A percentile compares a stretch with the other conserved stretches of the same genome.
These are phyloP conservation scores for Diaporthe destruens DNA, from an alignment of 2,329 filamentous ascomycete genomes.

Conservation along the genomic window DNA sequence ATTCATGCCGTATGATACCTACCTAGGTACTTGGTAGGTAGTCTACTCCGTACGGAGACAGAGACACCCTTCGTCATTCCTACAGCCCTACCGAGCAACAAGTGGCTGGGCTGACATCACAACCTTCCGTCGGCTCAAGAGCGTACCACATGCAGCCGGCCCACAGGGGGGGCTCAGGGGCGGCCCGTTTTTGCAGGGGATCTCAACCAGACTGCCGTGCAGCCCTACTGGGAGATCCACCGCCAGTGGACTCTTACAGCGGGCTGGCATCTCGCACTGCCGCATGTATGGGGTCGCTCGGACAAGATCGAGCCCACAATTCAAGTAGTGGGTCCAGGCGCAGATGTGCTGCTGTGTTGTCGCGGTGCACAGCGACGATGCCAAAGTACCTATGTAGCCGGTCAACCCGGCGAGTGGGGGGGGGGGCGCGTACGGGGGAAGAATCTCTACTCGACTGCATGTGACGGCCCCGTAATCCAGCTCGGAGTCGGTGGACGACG, in stretches of 20 bases:
- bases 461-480: not conserved
- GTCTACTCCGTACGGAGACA: no score
- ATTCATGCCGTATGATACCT: not conserved
- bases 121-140: not conserved
- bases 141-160: not conserved
- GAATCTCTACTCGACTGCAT: not conserved
- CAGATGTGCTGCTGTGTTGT: not conserved
- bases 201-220: not conserved
- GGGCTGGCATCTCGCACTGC: not conserved
- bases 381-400: no score
- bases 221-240: conserved; percentile 22
- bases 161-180: conserved; percentile 19
- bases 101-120: conserved; percentile 21
- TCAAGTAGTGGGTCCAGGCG: not conserved
- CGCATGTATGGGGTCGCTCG: not conserved
- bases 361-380: not conserved
- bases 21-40: no score
- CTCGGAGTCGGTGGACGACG: not conserved
- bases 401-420: no score
- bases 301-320: conserved; percentile 1
- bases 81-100: not conserved
- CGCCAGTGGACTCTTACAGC: not conserved
- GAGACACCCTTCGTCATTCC: not conserved
- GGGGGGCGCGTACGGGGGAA: no score
- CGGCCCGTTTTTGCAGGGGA: conserved; percentile 16